Percentiles rank a stretch among this genome's conserved stretches.
phyloP scores from a whole-genome alignment of 768 basidiomycete genomes.

The Cystofilobasidium macerans region DNA sequence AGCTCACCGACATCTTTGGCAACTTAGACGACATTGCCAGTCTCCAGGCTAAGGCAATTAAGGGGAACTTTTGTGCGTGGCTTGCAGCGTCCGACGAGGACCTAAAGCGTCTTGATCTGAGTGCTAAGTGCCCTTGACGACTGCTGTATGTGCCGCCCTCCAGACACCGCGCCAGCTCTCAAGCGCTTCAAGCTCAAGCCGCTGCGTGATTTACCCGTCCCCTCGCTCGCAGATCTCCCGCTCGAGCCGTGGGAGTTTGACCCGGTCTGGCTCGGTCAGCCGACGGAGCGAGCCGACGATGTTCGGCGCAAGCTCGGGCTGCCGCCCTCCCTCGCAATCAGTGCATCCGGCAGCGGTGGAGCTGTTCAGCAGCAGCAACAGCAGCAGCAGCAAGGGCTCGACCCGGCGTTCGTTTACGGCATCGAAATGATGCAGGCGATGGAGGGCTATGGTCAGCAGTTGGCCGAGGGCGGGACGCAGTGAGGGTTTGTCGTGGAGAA shows the following conservation, averaged over 20 bases:
- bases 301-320: background rate
- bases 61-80: constrained; percentile 2
- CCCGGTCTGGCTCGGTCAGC: background rate
- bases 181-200: background rate
- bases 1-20: constrained; percentile 8
- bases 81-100: background rate
- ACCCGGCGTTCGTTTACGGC: background rate
- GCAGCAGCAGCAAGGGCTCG: background rate
- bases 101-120: too few relatives aligned
- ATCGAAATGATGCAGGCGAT: background rate
- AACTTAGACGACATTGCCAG: constrained; percentile 11
- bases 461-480: too few relatives aligned
- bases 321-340: background rate
- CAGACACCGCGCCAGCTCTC: background rate
- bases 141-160: too few relatives aligned
- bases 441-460: background rate
- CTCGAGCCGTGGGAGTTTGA: constrained; percentile 9
- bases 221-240: background rate
- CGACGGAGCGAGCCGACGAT: background rate
- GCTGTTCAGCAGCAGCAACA: background rate
- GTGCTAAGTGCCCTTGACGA: too few relatives aligned
- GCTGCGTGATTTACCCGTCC: constrained; percentile 8
- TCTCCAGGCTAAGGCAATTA: constrained; percentile 3
- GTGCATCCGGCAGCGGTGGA: background rate
- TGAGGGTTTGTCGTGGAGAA: too few relatives aligned